Evolutionary conservation across 768 basidiomycete genomes (phyloP).

Genomic region (Austroboletus eburneus): DNA sequence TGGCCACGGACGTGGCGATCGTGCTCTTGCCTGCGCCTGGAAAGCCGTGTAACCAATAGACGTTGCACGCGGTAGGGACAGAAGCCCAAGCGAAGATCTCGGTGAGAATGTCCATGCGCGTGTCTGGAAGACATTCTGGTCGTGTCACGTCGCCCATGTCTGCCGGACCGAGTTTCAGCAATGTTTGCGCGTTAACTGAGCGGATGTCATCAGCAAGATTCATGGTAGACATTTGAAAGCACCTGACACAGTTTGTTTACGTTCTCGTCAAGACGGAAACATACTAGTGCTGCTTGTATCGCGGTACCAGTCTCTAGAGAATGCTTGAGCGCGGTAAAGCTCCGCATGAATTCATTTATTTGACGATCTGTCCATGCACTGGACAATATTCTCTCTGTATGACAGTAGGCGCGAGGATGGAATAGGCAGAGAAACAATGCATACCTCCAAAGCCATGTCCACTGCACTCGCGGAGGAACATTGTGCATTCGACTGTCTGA

Average conservation of each 20-base stretch:
- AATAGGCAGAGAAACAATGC: no score
- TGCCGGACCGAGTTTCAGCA: conserved; percentile 24
- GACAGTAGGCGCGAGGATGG: no score
- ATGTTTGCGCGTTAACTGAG: conserved; percentile 18
- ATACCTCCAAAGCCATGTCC: conserved; percentile 33
- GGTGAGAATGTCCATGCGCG: conserved; percentile 27
- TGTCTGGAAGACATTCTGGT: conserved; percentile 28
- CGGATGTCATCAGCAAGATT: background rate
- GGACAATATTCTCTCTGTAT: conserved; percentile 13
- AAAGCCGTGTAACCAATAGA: conserved; percentile 35
- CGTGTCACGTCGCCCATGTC: conserved; percentile 28
- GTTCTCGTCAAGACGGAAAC: conserved; percentile 28
- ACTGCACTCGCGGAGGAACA: conserved; percentile 35
- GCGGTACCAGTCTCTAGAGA: conserved; percentile 24
- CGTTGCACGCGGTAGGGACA: conserved; percentile 15
- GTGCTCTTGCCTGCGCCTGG: conserved; percentile 37
- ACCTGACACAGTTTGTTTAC: conserved; percentile 23
- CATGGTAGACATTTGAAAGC: background rate
- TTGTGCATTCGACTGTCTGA: conserved; percentile 35
- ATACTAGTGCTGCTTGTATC: conserved; percentile 23
- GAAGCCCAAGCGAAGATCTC: conserved; percentile 24
- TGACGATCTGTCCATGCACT: conserved; percentile 21
- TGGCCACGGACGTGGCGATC: conserved; percentile 33
- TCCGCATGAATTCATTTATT: conserved; percentile 16
- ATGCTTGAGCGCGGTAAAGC: conserved; percentile 22